phyloP scores from a whole-genome alignment of 1,139 yeast species.

The Yamadazyma songkhlaensis region DNA sequence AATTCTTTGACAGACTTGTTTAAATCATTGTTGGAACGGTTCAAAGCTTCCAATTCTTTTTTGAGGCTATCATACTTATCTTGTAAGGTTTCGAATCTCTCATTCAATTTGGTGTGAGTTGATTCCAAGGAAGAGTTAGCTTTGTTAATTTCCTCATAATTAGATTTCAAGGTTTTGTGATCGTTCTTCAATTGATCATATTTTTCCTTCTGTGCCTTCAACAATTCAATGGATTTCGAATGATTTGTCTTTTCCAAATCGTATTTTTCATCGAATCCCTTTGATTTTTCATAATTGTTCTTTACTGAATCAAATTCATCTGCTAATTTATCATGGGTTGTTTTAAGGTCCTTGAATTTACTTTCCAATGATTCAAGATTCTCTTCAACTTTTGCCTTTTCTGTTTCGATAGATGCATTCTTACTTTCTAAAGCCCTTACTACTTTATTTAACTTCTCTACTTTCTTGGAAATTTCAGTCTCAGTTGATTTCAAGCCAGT shows the following conservation, averaged over 20 bases:
- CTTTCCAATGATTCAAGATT: conserved; percentile 13
- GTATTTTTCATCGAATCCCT: conserved; percentile 8
- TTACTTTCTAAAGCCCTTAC: conserved; percentile 15
- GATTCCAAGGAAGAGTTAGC: conserved; percentile 7
- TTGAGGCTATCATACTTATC: conserved; percentile 10
- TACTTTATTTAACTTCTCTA: conserved; percentile 17
- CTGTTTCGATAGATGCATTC: conserved; percentile 17
- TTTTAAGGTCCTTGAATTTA: conserved; percentile 27
- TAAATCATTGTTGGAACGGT: conserved; percentile 8
- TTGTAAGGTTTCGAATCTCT: conserved; percentile 9
- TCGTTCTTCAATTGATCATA: conserved; percentile 8
- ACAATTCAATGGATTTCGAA: conserved; percentile 15
- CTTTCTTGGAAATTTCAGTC: conserved; percentile 17
- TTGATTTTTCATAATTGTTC: conserved; percentile 5
- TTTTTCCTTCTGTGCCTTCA: conserved; percentile 13
- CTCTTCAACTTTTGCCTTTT: conserved; percentile 16
- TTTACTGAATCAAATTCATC: conserved; percentile 16
- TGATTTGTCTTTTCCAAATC: conserved; percentile 18
- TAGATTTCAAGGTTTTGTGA: conserved; percentile 16
- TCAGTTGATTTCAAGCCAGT: conserved; percentile 25
- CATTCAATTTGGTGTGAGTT: conserved; percentile 7
- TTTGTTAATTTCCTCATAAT: conserved; percentile 13
- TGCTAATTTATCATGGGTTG: conserved; percentile 17
- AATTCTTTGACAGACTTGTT: conserved; percentile 8
- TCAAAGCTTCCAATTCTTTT: conserved; percentile 6